Evolutionary conservation across 768 basidiomycete genomes (phyloP).

Genomic region (Leccinum boreale): DNA sequence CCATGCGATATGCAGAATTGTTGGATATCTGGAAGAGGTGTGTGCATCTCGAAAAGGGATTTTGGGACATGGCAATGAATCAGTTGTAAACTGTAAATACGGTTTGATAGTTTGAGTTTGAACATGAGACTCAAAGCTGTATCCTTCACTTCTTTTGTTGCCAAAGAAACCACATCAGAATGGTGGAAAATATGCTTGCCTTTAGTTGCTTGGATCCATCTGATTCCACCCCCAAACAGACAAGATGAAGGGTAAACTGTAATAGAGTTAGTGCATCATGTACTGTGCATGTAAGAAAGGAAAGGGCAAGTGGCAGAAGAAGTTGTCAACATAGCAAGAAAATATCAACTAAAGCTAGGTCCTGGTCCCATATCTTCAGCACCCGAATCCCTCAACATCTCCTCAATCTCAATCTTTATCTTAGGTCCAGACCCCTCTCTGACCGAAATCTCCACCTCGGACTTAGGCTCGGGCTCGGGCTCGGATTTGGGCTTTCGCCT

Average conservation of each 20-base stretch:
- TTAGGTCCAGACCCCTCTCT: background rate
- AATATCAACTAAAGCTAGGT: background rate
- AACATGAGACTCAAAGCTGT: background rate
- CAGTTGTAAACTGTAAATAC: slow-evolving; percentile 6
- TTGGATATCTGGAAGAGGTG: slow-evolving; percentile 70
- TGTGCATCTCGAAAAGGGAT: slow-evolving; percentile 73
- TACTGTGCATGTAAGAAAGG: no score
- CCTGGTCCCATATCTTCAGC: background rate
- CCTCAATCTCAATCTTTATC: background rate
- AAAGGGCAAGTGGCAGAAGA: no score
- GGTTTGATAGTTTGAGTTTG: background rate
- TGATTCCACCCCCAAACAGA: no score
- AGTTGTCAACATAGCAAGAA: no score
- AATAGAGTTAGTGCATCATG: no score
- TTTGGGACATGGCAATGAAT: slow-evolving; percentile 76
- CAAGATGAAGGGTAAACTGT: no score
- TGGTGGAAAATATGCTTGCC: no score
- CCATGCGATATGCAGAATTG: slow-evolving; percentile 60
- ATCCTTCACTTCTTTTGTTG: background rate
- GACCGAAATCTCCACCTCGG: background rate
- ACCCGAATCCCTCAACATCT: background rate
- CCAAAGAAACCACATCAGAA: background rate
- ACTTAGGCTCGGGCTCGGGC: background rate
- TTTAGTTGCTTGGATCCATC: no score
- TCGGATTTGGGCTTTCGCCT: background rate